These are phyloP conservation scores for Fragilaria radians DNA, from an alignment of 108 stramenopile species.

Conservation along the genomic window DNA sequence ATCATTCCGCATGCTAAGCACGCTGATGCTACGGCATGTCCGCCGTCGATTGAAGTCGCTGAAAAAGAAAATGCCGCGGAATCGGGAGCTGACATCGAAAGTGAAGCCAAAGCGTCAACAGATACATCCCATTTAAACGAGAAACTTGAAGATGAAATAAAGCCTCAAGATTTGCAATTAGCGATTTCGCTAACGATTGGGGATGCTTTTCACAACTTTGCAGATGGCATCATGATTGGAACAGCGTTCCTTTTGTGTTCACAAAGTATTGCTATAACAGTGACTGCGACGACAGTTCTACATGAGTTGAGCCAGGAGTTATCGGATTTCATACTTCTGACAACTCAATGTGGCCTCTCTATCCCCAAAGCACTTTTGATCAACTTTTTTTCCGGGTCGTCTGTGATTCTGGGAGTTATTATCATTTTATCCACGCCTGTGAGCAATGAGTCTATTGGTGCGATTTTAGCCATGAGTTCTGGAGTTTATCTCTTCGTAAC, in stretches of 20 bases:
- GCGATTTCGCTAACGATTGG: slow-evolving; percentile 45
- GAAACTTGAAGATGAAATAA: not conserved
- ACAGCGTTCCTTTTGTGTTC: slow-evolving; percentile 60
- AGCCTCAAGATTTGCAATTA: not conserved
- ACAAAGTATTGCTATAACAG: slow-evolving; percentile 28
- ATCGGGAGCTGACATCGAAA: slow-evolving; percentile 8
- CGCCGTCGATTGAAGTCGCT: not conserved
- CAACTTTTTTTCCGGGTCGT: slow-evolving; percentile 64
- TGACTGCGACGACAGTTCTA: slow-evolving; percentile 50
- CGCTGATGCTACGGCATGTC: slow-evolving; percentile 3
- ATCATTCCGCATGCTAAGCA: slow-evolving; percentile 33
- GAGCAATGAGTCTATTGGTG: slow-evolving; percentile 35
- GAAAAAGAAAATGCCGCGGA: not conserved
- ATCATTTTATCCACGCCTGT: slow-evolving; percentile 39
- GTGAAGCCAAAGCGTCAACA: not conserved
- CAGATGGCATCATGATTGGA: slow-evolving; percentile 81
- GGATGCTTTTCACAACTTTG: slow-evolving; percentile 73
- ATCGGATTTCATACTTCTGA: slow-evolving; percentile 72
- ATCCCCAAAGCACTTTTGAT: slow-evolving; percentile 35
- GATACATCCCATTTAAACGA: not conserved
- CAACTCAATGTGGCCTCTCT: slow-evolving; percentile 46
- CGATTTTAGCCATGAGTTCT: slow-evolving; percentile 57
- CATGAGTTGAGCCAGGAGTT: slow-evolving; percentile 86
- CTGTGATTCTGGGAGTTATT: slow-evolving; percentile 56
- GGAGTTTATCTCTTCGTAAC: slow-evolving; percentile 77